Evolutionary conservation across 108 stramenopile genomes (phyloP).

Genomic region (Nitzschia inconspicua): DNA sequence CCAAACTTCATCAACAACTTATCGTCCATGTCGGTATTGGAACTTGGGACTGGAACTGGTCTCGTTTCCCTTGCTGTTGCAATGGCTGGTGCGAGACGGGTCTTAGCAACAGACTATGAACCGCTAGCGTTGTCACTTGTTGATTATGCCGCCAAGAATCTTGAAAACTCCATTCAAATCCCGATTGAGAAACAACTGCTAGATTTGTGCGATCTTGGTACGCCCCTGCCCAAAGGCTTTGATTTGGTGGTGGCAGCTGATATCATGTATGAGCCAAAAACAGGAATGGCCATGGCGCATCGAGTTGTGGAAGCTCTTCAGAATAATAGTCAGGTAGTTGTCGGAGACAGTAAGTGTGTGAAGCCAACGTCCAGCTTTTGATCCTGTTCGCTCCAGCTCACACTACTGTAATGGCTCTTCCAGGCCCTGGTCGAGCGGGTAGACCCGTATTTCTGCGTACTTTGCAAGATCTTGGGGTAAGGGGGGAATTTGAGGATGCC

Average conservation of each 20-base stretch:
- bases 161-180: not conserved
- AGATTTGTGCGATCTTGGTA: constrained; percentile 41
- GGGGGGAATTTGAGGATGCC: constrained; percentile 32
- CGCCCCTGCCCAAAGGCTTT: constrained; percentile 25
- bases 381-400: too few relatives aligned
- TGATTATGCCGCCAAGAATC: constrained; percentile 33
- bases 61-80: constrained; percentile 48
- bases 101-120: constrained; percentile 67
- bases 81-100: constrained; percentile 32
- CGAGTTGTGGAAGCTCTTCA: constrained; percentile 50
- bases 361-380: too few relatives aligned
- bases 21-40: constrained; percentile 25
- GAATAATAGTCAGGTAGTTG: constrained; percentile 41
- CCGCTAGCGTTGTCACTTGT: constrained; percentile 41
- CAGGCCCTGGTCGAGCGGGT: constrained; percentile 42
- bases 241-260: constrained; percentile 61
- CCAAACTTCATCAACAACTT: constrained; percentile 1
- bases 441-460: constrained; percentile 55
- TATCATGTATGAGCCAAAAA: constrained; percentile 66
- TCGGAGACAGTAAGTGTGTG: constrained; percentile 58
- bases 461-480: constrained; percentile 32
- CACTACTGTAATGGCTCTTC: too few relatives aligned
- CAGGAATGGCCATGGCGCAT: constrained; percentile 54
- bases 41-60: constrained; percentile 66
- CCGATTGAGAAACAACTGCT: constrained; percentile 26